Percentiles rank a stretch among this genome's conserved stretches.
phyloP scores from a whole-genome alignment of 1,284 basidiomycete species.

The Abortiporus biennis region DNA sequence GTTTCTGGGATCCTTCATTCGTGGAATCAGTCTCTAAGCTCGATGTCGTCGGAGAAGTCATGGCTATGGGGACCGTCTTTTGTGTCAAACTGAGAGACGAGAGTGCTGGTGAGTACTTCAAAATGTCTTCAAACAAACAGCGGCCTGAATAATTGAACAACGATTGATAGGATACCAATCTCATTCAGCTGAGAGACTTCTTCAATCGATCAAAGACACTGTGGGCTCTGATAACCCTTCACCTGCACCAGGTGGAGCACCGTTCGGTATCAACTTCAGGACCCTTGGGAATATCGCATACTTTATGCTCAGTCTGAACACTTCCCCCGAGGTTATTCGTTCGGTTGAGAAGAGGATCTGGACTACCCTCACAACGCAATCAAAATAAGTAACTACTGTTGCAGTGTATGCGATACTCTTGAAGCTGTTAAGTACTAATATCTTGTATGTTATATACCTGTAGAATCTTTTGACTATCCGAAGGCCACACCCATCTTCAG shows the following conservation, averaged over 20 bases:
- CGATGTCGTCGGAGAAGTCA: conserved; percentile 27
- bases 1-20: conserved; percentile 82
- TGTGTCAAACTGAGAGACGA: conserved; percentile 72
- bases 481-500: no score
- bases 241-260: conserved; percentile 45
- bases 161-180: conserved; percentile 66
- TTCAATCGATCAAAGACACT: conserved; percentile 40
- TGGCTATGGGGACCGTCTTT: conserved; percentile 74
- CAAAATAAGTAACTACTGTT: no score
- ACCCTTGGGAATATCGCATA: conserved; percentile 93
- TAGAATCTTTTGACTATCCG: no score
- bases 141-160: background rate
- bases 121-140: background rate
- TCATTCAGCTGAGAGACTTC: conserved; percentile 55
- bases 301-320: conserved; percentile 91
- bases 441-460: no score
- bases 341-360: conserved; percentile 59
- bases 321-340: conserved; percentile 43
- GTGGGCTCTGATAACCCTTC: conserved; percentile 26
- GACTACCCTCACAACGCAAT: conserved; percentile 18
- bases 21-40: conserved; percentile 58
- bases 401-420: no score
- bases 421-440: no score
- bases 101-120: conserved; percentile 41
- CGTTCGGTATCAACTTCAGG: conserved; percentile 79